Evolutionary conservation across 306 rosid species (phyloP).

Genomic region (Luffa acutangula): DNA sequence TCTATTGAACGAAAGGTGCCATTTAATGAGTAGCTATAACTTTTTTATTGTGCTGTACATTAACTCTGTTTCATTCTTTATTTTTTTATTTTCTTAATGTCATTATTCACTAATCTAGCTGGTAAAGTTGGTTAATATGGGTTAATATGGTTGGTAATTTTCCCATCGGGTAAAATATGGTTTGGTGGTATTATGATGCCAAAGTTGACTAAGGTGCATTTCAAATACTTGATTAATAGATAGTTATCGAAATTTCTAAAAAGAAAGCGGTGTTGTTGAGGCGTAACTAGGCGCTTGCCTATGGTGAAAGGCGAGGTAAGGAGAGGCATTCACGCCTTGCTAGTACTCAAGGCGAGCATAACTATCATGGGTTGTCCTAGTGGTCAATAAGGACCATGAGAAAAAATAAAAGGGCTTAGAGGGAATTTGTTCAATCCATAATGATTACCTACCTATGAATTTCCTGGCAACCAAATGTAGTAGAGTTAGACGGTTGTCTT

Average conservation of each 20-base stretch:
- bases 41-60: conserved; percentile 9
- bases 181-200: neutral
- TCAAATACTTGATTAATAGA: neutral
- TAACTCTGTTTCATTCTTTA: neutral
- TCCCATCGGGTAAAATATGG: neutral
- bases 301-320: no score
- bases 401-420: no score
- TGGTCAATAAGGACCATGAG: no score
- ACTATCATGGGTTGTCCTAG: no score
- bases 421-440: no score
- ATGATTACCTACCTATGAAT: no score
- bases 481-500: no score
- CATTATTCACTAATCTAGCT: neutral
- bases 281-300: no score
- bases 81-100: neutral
- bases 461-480: no score
- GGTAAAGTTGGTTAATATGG: neutral
- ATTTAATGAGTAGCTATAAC: neutral
- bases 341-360: no score
- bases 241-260: neutral
- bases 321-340: no score
- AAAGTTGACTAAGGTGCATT: neutral
- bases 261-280: neutral
- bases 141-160: neutral
- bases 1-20: conserved; percentile 82